phyloP scores from a whole-genome alignment of 768 basidiomycete species.

The Chalciporus pseudorubinellus region DNA sequence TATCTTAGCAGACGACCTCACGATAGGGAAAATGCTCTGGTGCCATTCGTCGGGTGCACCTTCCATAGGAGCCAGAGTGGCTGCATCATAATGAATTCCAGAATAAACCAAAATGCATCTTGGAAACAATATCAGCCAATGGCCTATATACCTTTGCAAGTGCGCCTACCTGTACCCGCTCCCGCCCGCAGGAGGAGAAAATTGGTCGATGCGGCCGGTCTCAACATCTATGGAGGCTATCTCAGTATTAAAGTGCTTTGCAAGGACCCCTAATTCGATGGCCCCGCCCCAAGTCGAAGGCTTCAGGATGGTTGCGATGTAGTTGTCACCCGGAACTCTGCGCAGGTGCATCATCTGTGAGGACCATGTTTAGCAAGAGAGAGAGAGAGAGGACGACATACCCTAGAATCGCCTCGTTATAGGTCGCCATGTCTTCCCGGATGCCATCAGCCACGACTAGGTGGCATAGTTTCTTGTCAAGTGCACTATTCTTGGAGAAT shows the following conservation, averaged over 20 bases:
- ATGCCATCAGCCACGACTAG: constrained; percentile 86
- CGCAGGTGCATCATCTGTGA: not conserved
- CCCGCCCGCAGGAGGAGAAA: constrained; percentile 43
- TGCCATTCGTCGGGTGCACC: constrained; percentile 86
- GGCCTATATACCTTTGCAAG: not conserved
- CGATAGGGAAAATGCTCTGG: constrained; percentile 75
- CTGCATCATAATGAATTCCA: constrained; percentile 96
- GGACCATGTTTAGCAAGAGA: not conserved
- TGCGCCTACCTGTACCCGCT: constrained; percentile 30
- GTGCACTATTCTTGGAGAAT: not conserved
- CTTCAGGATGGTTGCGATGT: constrained; percentile 78
- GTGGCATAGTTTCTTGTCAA: constrained; percentile 7
- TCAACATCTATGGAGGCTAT: constrained; percentile 91
- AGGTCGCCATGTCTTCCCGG: constrained; percentile 62
- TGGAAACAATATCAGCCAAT: constrained; percentile 13
- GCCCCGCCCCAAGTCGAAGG: constrained; percentile 92
- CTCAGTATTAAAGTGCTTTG: constrained; percentile 78
- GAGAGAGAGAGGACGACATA: constrained; percentile 28
- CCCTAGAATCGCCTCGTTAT: constrained; percentile 88
- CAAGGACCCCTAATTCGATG: constrained; percentile 86
- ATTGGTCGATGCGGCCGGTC: constrained; percentile 84
- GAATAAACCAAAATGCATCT: constrained; percentile 85
- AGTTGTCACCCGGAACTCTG: constrained; percentile 60
- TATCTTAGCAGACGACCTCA: constrained; percentile 35
- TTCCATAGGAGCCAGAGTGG: constrained; percentile 72